Evolutionary conservation across 2,329 filamentous ascomycete genomes (phyloP).

Genomic region (Fusarium verticillioides): DNA sequence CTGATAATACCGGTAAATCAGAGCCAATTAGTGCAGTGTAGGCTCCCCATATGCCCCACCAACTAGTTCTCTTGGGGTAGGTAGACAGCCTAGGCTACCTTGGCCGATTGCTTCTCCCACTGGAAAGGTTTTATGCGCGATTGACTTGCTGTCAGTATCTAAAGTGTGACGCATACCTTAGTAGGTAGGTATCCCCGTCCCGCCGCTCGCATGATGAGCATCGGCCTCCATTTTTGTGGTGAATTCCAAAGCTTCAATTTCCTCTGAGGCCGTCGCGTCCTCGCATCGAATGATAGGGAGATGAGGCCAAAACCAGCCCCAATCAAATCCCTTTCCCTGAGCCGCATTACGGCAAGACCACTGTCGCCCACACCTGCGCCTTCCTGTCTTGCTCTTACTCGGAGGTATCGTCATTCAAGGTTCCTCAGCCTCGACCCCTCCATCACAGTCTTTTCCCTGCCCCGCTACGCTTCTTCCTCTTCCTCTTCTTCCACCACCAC

Average conservation of each 20-base stretch:
- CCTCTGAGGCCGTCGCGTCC: slow-evolving; percentile 30
- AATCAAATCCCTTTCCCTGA: slow-evolving; percentile 39
- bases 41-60: slow-evolving; percentile 1
- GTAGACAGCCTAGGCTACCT: neutral
- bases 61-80: neutral
- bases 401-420: neutral
- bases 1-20: neutral
- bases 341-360: slow-evolving; percentile 30
- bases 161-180: slow-evolving; percentile 31
- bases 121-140: slow-evolving; percentile 21
- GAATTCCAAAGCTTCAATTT: slow-evolving; percentile 28
- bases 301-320: slow-evolving; percentile 41
- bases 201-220: slow-evolving; percentile 32
- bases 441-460: slow-evolving; percentile 38
- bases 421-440: slow-evolving; percentile 32
- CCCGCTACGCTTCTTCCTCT: slow-evolving; percentile 38
- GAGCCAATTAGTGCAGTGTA: slow-evolving; percentile 4
- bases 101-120: neutral
- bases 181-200: neutral
- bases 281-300: slow-evolving; percentile 33
- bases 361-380: slow-evolving; percentile 7
- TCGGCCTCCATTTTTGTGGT: slow-evolving; percentile 13
- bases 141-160: neutral
- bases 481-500: slow-evolving; percentile 35
- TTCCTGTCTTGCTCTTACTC: slow-evolving; percentile 8